Evolutionary conservation across 1,284 basidiomycete genomes (phyloP), one percentile per base, ranked within the genome.

Genomic region (Rhizopogon parksii): DNA sequence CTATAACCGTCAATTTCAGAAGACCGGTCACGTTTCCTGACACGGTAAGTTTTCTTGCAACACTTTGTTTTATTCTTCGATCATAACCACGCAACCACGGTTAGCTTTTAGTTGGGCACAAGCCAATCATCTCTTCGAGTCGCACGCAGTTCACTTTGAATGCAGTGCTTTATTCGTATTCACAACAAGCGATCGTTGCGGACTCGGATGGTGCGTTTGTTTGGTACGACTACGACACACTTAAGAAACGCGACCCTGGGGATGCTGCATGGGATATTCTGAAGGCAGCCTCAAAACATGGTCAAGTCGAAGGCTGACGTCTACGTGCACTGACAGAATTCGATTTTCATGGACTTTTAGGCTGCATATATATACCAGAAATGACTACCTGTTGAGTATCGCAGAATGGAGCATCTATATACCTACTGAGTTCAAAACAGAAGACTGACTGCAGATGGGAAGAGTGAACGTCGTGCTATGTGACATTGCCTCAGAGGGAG

Each of bases 221-320:
- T 8, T 88, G 86, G 86, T 88, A 88, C 53, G 80, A 86, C 61
- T 87, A 88, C 56, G 82, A 85, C 50, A 71, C 57, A 21, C 68
- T 85, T 50, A 72, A 68, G 63, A 88, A 85, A 64, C 80, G 78
- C 57, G 74, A 79, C 58, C 83, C 85, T 4, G 78, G 77, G 0
- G 71, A 76, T 52, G 67, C 71, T 36, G 57, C 64, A 3, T 66
- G 71, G 63, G 53, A 48, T 32, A 46, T 62, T 12, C 57, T 65
- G 40, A 42, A 30, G 11, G 25, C 25, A 17, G 15, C 25, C 40
- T 30, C 40, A 9, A 12, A 47, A 6, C n/a, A 47, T 25, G 15
- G 47, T 43, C 17, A 45, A 30, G 37, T 43, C 14, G 9, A 46
- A n/a, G 11, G 11, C 24, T 48, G 40, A 48, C 42, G 4, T 6